Evolutionary conservation across 345 rosid genomes (phyloP), one percentile per base, ranked within the genome.

Genomic region (Isatis tinctoria): DNA sequence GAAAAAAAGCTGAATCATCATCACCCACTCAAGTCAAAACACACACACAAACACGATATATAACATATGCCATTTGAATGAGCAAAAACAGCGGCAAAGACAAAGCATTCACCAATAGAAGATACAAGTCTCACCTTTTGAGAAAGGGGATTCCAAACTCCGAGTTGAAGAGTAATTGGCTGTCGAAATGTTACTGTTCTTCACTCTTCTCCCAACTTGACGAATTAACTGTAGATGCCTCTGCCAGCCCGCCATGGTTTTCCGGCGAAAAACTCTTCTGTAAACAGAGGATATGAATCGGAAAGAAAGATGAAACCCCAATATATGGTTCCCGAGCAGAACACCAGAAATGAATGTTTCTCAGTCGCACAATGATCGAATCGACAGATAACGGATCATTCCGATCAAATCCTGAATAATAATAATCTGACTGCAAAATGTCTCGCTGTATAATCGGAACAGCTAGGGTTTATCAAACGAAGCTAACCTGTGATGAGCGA

Each of bases 211-310:
- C 57, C 81, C 84, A 61, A 83, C 79, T 43, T 77, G 88, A 60
- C 84, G 84, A 76, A 87, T 35, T 2, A 69, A 67, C 72, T 82
- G 96, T 37, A 93, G 72, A 78, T 86, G 79, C 74, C 88, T 84
- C 79, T 83, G 93, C 97, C 97, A 89, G 16, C 85, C 88, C 78
- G 82, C 89, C 98, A 88, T 88, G 74, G 33, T 69, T 71, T 22
- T n/a, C 35, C 36, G 37, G 18, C 41, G 22, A 27, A 57, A 57
- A 39, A 5, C 69, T 43, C 27, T 10, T 57, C 20, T 40, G 69
- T 10, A 33, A 33, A 76, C 44, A 41, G 16, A 32, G 0, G 14
- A 49, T 58, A 74, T 3, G 18, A 58, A 67, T 67, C 73, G 48
- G 61, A 58, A 72, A 1, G 33, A 51, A 16, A 65, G 68, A 6